Percentiles rank a stretch among this genome's conserved stretches.
Conservation (phyloP, 805 yeast species). For the Candida loeiensis region DNA sequence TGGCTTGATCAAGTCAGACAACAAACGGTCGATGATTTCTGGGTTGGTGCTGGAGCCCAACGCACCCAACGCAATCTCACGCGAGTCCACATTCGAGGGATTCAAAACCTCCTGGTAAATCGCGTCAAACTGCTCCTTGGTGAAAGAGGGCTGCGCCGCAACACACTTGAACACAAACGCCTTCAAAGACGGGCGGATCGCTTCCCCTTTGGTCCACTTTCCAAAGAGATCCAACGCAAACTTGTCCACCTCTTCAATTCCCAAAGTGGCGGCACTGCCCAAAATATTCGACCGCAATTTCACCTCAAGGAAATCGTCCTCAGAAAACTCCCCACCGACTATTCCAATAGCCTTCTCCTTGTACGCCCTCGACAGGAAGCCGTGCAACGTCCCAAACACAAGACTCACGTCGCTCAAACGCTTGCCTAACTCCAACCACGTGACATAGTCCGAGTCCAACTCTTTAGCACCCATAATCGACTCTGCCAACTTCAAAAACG, state of each 20-base stretch:
- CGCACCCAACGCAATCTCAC: conserved; percentile 56
- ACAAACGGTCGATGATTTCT: conserved; percentile 34
- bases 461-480: conserved; percentile 21
- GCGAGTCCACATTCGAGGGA: conserved; percentile 54
- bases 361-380: conserved; percentile 33
- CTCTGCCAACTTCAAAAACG: conserved; percentile 43
- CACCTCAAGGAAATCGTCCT: conserved; percentile 25
- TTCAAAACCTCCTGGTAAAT: conserved; percentile 45
- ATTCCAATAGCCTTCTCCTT: conserved; percentile 25
- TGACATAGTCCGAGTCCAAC: conserved; percentile 39
- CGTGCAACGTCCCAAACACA: conserved; percentile 31
- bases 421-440: conserved; percentile 53
- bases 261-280: conserved; percentile 36
- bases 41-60: conserved; percentile 45
- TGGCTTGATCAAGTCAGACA: conserved; percentile 40
- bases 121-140: conserved; percentile 31
- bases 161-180: conserved; percentile 43
- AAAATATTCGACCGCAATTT: conserved; percentile 40
- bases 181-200: conserved; percentile 44
- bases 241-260: conserved; percentile 34
- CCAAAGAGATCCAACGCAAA: conserved; percentile 31
- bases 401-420: conserved; percentile 31
- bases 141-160: conserved; percentile 32
- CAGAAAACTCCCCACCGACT: conserved; percentile 15
- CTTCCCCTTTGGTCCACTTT: conserved; percentile 20